Evolutionary conservation across 169 alveolate genomes (phyloP), one percentile per base, ranked within the genome.

Genomic region (Plasmodium gaboni): DNA sequence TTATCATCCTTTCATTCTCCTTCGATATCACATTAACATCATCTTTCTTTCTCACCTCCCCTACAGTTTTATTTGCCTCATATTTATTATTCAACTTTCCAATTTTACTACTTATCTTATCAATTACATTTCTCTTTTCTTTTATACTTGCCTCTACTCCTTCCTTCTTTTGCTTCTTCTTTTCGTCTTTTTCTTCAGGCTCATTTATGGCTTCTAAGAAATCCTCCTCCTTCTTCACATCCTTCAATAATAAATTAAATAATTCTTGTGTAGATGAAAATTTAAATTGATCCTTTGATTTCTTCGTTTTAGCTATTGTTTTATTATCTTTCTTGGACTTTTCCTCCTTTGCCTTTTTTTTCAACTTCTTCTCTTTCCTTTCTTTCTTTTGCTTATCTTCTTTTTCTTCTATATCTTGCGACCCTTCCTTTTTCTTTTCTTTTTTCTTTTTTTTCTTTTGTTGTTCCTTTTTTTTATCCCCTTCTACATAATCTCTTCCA

Each of bases 231-330:
- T 74, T 73, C 73, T 74, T 74, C 44, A 74, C 88, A n/a, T 74
- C 74, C 55, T 57, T 63, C 70, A 74, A 51, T 32, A 74, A 70
- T 32, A 74, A 48, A 74, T 74, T 74, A 48, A 74, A 74, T n/a
- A 74, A 19, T 22, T 74, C 88, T 38, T 74, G 88, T 12, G 88
- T 74, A 28, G 88, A 74, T 1, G 88, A 55, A 74, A 74, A 74
- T n/a, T 74, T 74, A 38, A 74, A 74, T 4, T n/a, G 67, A 9
- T 74, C 88, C 51, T 74, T 74, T 8, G 42, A 19, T 50, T 74
- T 74, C 46, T 63, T 74, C 63, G 12, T 19, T 63, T 60, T 67
- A 0, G 63, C 13, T 19, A 10, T 24, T 13, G 60, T 60, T 38
- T 51, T 74, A 46, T 63, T 74, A 38, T 26, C 15, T 13, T 48